Evolutionary conservation across 78 protist species (phyloP).

Genomic region (Dictyostelium firmibasis): DNA sequence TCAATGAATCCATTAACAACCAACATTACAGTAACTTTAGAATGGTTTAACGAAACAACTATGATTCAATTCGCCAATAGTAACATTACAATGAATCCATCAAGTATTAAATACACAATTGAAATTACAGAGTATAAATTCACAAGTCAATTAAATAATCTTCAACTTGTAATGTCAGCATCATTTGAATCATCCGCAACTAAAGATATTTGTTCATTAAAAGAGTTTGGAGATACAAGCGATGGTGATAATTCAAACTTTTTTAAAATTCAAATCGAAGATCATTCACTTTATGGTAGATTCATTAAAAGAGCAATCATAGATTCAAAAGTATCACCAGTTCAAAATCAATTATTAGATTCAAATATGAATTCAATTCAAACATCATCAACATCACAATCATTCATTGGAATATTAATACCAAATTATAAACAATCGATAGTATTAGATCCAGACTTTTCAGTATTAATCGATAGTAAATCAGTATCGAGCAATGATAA

Average conservation of each 20-base stretch:
- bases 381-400: not conserved
- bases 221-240: too few species aligned
- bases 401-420: slow-evolving; percentile 1
- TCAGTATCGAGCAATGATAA: too few species aligned
- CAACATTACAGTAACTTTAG: too few species aligned
- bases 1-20: not conserved
- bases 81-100: not conserved
- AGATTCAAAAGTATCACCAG: not conserved
- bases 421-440: not conserved
- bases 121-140: too few species aligned
- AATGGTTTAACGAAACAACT: not conserved
- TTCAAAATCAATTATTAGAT: not conserved
- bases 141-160: not conserved
- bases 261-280: too few species aligned
- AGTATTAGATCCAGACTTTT: slow-evolving; percentile 23
- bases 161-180: not conserved
- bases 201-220: not conserved
- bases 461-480: not conserved
- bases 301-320: too few species aligned
- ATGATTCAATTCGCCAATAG: not conserved
- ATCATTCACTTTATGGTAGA: too few species aligned
- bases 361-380: not conserved
- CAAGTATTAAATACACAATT: too few species aligned
- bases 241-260: too few species aligned
- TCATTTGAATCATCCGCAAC: not conserved